Percentiles rank a stretch among this genome's conserved stretches.
Evolutionary conservation across 306 rosid species (phyloP).

Genomic region (Prunus salicina): DNA sequence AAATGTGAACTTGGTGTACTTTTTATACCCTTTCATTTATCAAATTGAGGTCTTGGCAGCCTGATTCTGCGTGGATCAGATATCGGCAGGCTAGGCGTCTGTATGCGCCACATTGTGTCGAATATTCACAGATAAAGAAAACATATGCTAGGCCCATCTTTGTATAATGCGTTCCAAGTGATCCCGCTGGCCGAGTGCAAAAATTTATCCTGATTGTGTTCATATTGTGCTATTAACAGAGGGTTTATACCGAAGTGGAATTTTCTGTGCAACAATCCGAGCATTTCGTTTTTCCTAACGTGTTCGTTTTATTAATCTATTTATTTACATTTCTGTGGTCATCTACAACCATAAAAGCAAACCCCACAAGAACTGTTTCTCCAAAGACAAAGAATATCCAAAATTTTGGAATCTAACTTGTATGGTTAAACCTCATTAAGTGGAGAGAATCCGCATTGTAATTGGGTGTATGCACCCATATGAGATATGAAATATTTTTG

Average conservation of each 20-base stretch:
- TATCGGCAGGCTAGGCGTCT: neutral
- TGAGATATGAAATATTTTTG: too few species aligned
- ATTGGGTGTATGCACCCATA: too few species aligned
- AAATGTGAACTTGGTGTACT: conserved; percentile 35
- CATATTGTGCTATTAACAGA: neutral
- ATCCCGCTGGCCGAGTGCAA: neutral
- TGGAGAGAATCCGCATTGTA: too few species aligned
- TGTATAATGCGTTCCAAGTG: conserved; percentile 2
- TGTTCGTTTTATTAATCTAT: neutral
- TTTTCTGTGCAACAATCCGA: neutral
- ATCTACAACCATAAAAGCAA: too few species aligned
- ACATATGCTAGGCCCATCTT: neutral
- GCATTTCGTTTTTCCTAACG: neutral
- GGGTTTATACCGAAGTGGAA: neutral
- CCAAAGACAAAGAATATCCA: too few species aligned
- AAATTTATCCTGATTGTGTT: neutral
- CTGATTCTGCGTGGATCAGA: neutral
- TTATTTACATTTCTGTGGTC: neutral
- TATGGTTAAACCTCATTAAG: too few species aligned
- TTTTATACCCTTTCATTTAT: conserved; percentile 23
- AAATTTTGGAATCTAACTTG: too few species aligned
- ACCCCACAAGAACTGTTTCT: too few species aligned
- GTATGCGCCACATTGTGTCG: neutral
- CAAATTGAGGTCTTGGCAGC: conserved; percentile 11
- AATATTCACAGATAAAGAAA: neutral